phyloP scores from a whole-genome alignment of 2,329 filamentous ascomycete species.

The Fusarium chlamydosporum region DNA sequence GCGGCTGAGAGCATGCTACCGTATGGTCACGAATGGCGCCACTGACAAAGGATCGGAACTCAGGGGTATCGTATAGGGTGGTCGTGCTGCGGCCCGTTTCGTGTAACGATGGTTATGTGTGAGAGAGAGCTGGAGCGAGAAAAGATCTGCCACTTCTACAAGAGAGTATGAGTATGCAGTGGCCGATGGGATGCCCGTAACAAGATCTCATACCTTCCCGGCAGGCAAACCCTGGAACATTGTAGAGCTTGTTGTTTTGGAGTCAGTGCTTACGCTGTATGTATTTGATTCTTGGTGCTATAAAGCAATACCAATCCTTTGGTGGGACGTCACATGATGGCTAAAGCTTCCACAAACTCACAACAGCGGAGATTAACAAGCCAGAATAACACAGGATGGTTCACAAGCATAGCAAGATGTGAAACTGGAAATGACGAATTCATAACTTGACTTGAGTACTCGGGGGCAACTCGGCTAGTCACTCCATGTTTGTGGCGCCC shows the following conservation, averaged over 20 bases:
- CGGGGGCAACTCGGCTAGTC: slow-evolving; percentile 47
- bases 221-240: background rate
- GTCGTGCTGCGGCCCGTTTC: slow-evolving; percentile 21
- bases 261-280: background rate
- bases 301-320: background rate
- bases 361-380: slow-evolving; percentile 43
- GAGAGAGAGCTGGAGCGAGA: slow-evolving; percentile 4
- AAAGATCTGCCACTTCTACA: slow-evolving; percentile 10
- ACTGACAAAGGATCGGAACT: slow-evolving; percentile 16
- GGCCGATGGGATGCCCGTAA: background rate
- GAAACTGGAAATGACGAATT: slow-evolving; percentile 14
- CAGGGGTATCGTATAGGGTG: slow-evolving; percentile 3
- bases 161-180: slow-evolving; percentile 1
- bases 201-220: background rate
- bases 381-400: background rate
- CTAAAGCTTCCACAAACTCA: slow-evolving; percentile 26
- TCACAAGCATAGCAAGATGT: background rate
- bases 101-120: slow-evolving; percentile 17
- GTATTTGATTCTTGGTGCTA: background rate
- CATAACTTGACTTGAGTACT: slow-evolving; percentile 44
- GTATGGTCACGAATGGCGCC: background rate
- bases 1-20: slow-evolving; percentile 23
- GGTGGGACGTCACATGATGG: background rate
- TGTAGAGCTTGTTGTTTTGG: background rate
- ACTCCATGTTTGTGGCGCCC: slow-evolving; percentile 70